Percentiles rank a stretch among this genome's conserved stretches.
Evolutionary conservation across 257 asterid genomes (phyloP).

Genomic region (Gentiana dahurica): DNA sequence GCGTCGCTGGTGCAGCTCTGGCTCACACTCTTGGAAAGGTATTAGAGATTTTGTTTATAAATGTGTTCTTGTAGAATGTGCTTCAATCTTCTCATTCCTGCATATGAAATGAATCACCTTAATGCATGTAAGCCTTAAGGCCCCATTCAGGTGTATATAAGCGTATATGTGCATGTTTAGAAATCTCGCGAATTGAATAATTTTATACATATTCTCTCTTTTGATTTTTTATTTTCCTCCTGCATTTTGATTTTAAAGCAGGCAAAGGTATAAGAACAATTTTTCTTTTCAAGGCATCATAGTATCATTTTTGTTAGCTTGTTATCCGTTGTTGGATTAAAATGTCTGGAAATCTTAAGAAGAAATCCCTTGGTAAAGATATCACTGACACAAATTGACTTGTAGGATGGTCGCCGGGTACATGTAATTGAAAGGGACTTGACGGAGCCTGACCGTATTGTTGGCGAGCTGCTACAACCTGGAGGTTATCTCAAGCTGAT

Average conservation of each 20-base stretch:
- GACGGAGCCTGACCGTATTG: slow-evolving; percentile 84
- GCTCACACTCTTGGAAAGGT: slow-evolving; percentile 81
- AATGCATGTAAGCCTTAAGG: too few species aligned
- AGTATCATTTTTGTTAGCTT: not conserved
- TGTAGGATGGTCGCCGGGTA: slow-evolving; percentile 76
- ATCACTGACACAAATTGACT: slow-evolving; percentile 5
- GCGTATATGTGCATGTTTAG: too few species aligned
- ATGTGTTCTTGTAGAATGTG: not conserved
- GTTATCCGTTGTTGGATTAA: not conserved
- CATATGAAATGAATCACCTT: not conserved
- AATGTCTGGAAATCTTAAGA: too few species aligned
- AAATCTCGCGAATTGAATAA: too few species aligned
- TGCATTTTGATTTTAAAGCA: too few species aligned
- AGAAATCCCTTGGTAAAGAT: not conserved
- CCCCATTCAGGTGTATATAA: too few species aligned
- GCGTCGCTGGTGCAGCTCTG: slow-evolving; percentile 69
- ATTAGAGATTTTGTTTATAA: not conserved
- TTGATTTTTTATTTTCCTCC: too few species aligned
- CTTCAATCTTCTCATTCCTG: not conserved
- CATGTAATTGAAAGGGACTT: slow-evolving; percentile 81
- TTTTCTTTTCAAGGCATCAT: too few species aligned
- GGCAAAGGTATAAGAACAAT: too few species aligned
- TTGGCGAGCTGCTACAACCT: slow-evolving; percentile 91
- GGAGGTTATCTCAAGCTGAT: slow-evolving; percentile 86
- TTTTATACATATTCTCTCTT: too few species aligned